A percentile compares a stretch with the other conserved stretches of the same genome.
Evolutionary conservation across 1,284 basidiomycete genomes (phyloP).

Genomic region (Marasmius oreades): DNA sequence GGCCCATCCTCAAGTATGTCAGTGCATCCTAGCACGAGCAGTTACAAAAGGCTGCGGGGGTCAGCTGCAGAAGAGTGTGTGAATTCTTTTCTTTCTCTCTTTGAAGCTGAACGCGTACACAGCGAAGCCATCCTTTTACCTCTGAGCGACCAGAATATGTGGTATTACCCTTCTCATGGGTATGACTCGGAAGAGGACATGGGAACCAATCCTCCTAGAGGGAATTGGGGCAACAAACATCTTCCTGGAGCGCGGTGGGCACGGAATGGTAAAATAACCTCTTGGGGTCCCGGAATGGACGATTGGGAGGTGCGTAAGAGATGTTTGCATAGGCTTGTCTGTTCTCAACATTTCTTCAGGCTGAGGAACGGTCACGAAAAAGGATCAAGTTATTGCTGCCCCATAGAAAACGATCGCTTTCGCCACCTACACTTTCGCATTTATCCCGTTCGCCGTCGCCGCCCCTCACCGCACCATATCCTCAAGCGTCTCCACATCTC

Average conservation of each 20-base stretch:
- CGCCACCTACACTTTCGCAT: conserved; percentile 56
- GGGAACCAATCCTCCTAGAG: conserved; percentile 41
- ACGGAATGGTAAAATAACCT: conserved; percentile 68
- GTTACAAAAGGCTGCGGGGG: conserved; percentile 6
- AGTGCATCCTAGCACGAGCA: not conserved
- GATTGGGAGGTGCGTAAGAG: conserved; percentile 70
- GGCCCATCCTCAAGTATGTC: not conserved
- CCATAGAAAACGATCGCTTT: conserved; percentile 50
- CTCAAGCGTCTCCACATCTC: conserved; percentile 61
- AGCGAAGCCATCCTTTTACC: conserved; percentile 40
- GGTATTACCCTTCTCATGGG: conserved; percentile 75
- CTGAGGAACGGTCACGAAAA: conserved; percentile 76
- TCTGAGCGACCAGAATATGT: conserved; percentile 67
- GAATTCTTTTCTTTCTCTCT: not conserved
- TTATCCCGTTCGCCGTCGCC: conserved; percentile 53
- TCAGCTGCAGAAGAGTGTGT: conserved; percentile 8
- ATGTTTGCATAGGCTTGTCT: conserved; percentile 10
- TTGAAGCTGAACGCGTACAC: conserved; percentile 16
- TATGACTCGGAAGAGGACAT: conserved; percentile 58
- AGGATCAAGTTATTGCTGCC: conserved; percentile 66
- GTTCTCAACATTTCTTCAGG: conserved; percentile 34
- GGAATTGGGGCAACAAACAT: conserved; percentile 80
- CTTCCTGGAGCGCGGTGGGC: conserved; percentile 69
- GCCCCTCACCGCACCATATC: conserved; percentile 64
- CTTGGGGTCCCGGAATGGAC: conserved; percentile 76